phyloP scores from a whole-genome alignment of 75 land plant genomes.

The Cunninghamia lanceolata region DNA sequence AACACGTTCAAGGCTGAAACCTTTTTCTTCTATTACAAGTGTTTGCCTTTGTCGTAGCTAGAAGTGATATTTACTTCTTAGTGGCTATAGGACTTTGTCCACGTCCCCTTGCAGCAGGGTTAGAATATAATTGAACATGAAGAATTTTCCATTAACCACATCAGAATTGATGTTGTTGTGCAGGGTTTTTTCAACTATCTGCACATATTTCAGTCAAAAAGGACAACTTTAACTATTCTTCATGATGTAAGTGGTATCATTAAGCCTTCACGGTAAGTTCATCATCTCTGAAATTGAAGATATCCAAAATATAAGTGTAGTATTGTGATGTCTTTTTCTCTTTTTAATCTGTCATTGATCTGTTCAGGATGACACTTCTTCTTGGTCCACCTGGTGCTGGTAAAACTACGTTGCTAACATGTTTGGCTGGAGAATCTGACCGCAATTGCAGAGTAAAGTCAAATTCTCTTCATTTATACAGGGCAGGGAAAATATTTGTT shows the following conservation, averaged over 20 bases:
- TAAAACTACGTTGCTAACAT: constrained; percentile 70
- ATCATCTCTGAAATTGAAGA: background rate
- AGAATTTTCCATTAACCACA: background rate
- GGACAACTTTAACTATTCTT: constrained; percentile 47
- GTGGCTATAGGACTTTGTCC: background rate
- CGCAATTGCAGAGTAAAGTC: constrained; percentile 38
- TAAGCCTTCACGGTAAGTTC: constrained; percentile 51
- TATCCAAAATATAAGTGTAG: constrained; percentile 20
- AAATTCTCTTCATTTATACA: background rate
- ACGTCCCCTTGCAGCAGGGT: background rate
- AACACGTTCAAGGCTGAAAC: background rate
- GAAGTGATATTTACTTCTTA: background rate
- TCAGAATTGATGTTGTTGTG: background rate
- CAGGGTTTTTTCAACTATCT: constrained; percentile 34
- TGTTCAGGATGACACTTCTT: constrained; percentile 64
- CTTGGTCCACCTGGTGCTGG: constrained; percentile 84
- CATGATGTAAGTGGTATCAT: constrained; percentile 72
- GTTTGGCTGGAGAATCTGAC: constrained; percentile 67
- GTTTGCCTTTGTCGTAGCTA: background rate
- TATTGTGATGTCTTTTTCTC: too few species aligned
- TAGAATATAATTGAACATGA: background rate
- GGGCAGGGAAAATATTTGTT: background rate
- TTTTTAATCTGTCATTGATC: background rate
- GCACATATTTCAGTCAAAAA: constrained; percentile 36
- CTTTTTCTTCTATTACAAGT: background rate